Evolutionary conservation across 495 filamentous ascomycete species (phyloP), one percentile per base, ranked within the genome.

Genomic region (Recurvomyces mirabilis): DNA sequence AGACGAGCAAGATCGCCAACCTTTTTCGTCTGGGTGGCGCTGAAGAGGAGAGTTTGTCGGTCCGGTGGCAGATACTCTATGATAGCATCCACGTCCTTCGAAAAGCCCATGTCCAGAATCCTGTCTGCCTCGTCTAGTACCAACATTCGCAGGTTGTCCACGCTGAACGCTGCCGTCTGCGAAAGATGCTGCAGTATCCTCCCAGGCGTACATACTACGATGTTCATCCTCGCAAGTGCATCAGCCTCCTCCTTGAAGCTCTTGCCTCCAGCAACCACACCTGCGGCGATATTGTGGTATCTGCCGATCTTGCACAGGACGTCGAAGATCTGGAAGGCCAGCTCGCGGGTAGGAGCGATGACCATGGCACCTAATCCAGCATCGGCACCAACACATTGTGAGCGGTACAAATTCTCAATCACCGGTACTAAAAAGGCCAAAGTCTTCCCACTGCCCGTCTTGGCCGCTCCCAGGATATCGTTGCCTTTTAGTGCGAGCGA

Each of bases 81-180:
- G 30, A 99, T 88, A 3, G 91, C 91, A 62, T 99, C 91, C 12
- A 99, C 77, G 0, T 84, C 82, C 12, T 73, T 69, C 60, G 94
- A 83, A 60, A 99, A 99, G 10, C 91, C 91, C 87, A 95, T 93
- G 60, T 99, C 91, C 71, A 99, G 74, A 52, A 96, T 95, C 23
- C 91, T 75, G 58, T 99, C 91, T 3, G 91, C 91, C 58, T 99
- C 91, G 54, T 99, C 91, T 47, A 99, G 69, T 4, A 96, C 91
- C 22, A 99, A 70, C 60, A 96, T 82, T 62, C 93, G 82, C 39
- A 99, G 56, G 61, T 91, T 93, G 53, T 84, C 79, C 29, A 91
- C 81, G 41, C 93, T 87, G 53, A 99, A 84, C 24, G 78, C 75
- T 5, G 87, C 82, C 0, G 91, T 96, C 65, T 96, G 87, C 59